Conservation (phyloP, 2,329 filamentous ascomycete genomes). For the Bipolaris sorokiniana region DNA sequence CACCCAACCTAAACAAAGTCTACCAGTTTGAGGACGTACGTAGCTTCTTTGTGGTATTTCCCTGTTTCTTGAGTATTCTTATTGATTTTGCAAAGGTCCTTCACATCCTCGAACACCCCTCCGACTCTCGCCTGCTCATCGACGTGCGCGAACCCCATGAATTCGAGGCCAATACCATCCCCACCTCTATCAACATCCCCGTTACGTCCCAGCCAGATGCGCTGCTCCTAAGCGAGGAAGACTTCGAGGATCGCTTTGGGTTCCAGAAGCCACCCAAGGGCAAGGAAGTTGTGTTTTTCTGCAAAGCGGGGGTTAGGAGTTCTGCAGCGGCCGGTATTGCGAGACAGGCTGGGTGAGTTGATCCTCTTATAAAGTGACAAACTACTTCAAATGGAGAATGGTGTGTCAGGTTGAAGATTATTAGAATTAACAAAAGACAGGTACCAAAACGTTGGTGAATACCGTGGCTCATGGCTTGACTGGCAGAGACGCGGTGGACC, state of each 20-base stretch:
- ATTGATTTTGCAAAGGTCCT: conserved; percentile 33
- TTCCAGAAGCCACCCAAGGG: conserved; percentile 55
- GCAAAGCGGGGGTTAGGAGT: conserved; percentile 87
- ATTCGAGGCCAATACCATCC: conserved; percentile 70
- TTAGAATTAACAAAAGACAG: background rate
- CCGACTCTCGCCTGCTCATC: conserved; percentile 42
- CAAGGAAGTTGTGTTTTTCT: conserved; percentile 73
- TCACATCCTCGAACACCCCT: conserved; percentile 38
- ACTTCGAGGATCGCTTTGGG: conserved; percentile 84
- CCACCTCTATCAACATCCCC: conserved; percentile 81
- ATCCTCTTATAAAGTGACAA: background rate
- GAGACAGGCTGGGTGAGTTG: conserved; percentile 72
- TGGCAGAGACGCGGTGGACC: conserved; percentile 77
- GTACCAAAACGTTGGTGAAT: conserved; percentile 74
- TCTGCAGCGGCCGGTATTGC: conserved; percentile 78
- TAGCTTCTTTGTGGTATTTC: background rate
- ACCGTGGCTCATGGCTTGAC: conserved; percentile 78
- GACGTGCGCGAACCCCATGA: conserved; percentile 78
- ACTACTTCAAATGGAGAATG: background rate
- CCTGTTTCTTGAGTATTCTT: background rate
- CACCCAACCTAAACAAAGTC: conserved; percentile 37
- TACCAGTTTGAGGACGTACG: conserved; percentile 51
- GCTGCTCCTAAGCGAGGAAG: conserved; percentile 74
- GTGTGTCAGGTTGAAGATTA: background rate
- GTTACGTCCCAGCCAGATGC: conserved; percentile 78